phyloP scores from a whole-genome alignment of 2,329 filamentous ascomycete genomes.

The Laburnicola sp. region DNA sequence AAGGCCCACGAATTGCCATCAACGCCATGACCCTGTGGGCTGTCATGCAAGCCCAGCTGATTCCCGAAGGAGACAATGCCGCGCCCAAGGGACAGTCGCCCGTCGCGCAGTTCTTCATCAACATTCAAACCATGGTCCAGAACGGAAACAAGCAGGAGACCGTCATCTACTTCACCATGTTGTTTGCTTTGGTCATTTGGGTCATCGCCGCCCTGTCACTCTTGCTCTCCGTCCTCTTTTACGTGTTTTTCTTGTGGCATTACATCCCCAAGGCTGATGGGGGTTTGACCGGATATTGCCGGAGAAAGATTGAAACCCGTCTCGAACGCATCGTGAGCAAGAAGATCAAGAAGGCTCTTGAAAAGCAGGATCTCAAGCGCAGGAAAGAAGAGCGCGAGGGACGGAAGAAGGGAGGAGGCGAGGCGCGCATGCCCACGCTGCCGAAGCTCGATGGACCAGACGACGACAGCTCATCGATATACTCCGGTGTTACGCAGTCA shows the following conservation, averaged over 20 bases:
- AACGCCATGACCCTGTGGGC: constrained; percentile 88
- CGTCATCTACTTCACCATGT: constrained; percentile 83
- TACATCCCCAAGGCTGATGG: constrained; percentile 84
- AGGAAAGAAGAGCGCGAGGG: constrained; percentile 46
- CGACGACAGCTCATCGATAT: constrained; percentile 46
- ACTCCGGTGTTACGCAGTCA: constrained; percentile 38
- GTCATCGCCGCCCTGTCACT: constrained; percentile 75
- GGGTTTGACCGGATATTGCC: constrained; percentile 81
- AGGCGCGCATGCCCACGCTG: constrained; percentile 44
- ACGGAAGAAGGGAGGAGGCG: constrained; percentile 52
- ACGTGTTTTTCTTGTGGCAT: constrained; percentile 87
- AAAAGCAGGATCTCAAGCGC: constrained; percentile 66
- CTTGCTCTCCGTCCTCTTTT: constrained; percentile 74
- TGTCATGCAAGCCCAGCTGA: constrained; percentile 74
- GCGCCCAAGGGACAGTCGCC: constrained; percentile 62
- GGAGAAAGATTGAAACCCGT: constrained; percentile 85
- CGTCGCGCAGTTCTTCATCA: constrained; percentile 78
- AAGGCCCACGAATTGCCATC: constrained; percentile 87
- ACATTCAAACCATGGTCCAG: constrained; percentile 72
- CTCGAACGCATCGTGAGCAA: constrained; percentile 80
- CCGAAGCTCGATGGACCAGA: constrained; percentile 46
- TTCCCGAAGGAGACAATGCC: constrained; percentile 61
- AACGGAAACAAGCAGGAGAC: constrained; percentile 74
- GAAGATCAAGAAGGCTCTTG: constrained; percentile 87
- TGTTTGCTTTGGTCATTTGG: constrained; percentile 91